These are phyloP conservation scores for Castanea sativa DNA, from an alignment of 306 rosid species.

Conservation along the genomic window DNA sequence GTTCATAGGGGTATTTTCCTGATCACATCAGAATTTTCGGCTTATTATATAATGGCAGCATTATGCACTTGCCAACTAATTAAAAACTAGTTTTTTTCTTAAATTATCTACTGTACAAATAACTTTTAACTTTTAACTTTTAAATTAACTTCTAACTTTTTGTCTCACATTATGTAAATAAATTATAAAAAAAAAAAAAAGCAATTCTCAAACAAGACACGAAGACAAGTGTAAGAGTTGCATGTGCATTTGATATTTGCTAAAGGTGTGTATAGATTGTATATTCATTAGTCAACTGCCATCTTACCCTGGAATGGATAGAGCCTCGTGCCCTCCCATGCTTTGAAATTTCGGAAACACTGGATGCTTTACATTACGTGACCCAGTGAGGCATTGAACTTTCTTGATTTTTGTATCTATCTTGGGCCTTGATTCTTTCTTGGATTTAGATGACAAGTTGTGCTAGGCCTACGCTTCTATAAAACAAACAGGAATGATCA, in stretches of 20 bases:
- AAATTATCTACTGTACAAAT: too few species aligned
- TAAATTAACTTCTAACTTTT: too few species aligned
- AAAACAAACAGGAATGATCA: background rate
- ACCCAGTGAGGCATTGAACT: background rate
- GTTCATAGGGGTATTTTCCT: too few species aligned
- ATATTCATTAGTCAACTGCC: background rate
- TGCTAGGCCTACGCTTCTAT: background rate
- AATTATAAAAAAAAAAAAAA: too few species aligned
- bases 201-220: fast-evolving
- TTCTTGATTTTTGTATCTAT: background rate
- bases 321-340: background rate
- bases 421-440: background rate
- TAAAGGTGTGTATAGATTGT: background rate
- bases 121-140: too few species aligned
- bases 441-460: too few species aligned
- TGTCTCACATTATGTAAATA: too few species aligned
- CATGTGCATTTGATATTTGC: background rate
- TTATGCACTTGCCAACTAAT: too few species aligned
- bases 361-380: background rate
- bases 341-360: background rate
- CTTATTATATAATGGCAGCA: too few species aligned
- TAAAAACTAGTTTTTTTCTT: too few species aligned
- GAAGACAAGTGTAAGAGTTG: background rate
- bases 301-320: background rate
- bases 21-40: too few species aligned